Evolutionary conservation across 2,329 filamentous ascomycete species (phyloP).

Genomic region (Fusarium proliferatum): DNA sequence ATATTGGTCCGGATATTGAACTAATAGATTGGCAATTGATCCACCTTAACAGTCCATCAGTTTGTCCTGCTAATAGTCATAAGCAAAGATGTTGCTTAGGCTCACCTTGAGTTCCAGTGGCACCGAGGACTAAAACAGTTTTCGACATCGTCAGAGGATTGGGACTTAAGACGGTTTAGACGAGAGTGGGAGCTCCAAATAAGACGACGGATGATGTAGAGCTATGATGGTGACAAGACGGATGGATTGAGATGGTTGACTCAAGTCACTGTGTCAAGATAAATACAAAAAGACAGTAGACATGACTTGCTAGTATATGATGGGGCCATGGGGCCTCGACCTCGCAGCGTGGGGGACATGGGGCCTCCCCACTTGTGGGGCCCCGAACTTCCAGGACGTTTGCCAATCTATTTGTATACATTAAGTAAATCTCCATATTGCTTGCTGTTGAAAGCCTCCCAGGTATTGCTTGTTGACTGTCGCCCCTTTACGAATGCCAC

Average conservation of each 20-base stretch:
- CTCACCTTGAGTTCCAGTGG: slow-evolving; percentile 27
- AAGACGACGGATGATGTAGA: background rate
- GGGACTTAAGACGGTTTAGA: background rate
- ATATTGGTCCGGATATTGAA: slow-evolving; percentile 23
- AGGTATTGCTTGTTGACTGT: background rate
- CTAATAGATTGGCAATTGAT: slow-evolving; percentile 22
- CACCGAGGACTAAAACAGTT: slow-evolving; percentile 23
- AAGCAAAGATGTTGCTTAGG: no score
- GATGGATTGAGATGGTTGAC: background rate
- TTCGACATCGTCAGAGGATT: slow-evolving; percentile 2
- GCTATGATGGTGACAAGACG: background rate
- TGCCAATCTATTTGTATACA: background rate
- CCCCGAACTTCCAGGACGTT: background rate
- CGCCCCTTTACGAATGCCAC: background rate
- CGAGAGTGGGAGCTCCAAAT: background rate
- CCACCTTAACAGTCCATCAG: slow-evolving; percentile 4
- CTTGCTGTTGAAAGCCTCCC: background rate
- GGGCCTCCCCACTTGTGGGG: slow-evolving; percentile 3
- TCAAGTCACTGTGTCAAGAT: background rate
- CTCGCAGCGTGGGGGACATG: slow-evolving; percentile 11
- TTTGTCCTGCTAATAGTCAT: background rate
- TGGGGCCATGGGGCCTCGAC: background rate
- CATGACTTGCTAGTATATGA: background rate
- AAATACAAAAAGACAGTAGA: background rate
- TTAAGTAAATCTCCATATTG: background rate